Conservation (phyloP, 768 basidiomycete genomes). For the Boletus speciosus region DNA sequence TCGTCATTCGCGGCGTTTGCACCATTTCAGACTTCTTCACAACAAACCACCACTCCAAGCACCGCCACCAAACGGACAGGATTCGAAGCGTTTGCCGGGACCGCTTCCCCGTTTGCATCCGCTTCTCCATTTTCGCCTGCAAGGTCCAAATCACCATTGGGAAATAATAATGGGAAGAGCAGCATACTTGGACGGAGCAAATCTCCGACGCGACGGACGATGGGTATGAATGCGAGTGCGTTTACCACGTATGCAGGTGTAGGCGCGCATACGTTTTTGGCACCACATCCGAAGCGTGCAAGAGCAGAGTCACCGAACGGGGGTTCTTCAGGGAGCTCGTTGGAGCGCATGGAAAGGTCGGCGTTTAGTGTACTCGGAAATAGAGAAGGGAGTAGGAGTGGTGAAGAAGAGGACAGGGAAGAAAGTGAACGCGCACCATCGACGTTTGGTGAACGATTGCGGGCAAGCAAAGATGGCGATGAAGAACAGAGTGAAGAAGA, state of each 20-base stretch:
- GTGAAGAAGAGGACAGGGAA: constrained; percentile 42
- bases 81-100: constrained; percentile 54
- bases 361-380: constrained; percentile 33
- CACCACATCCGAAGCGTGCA: constrained; percentile 51
- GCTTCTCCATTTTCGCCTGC: constrained; percentile 31
- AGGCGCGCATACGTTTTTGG: constrained; percentile 40
- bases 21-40: constrained; percentile 14
- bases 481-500: constrained; percentile 45
- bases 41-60: constrained; percentile 24
- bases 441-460: constrained; percentile 62
- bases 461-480: constrained; percentile 59
- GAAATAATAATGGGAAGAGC: constrained; percentile 23
- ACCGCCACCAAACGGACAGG: constrained; percentile 49
- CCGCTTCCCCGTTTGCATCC: constrained; percentile 48
- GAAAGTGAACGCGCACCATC: constrained; percentile 32
- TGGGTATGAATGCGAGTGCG: constrained; percentile 43
- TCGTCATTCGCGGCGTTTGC: constrained; percentile 21
- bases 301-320: constrained; percentile 49
- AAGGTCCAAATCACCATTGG: constrained; percentile 52
- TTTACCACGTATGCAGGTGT: constrained; percentile 59
- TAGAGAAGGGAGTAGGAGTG: constrained; percentile 35
- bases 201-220: constrained; percentile 50
- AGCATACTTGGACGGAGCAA: constrained; percentile 40
- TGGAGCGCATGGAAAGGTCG: constrained; percentile 37
- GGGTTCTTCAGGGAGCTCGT: constrained; percentile 41